These are phyloP conservation scores for Cicer chorassanicum DNA, from an alignment of 306 rosid species.

Conservation along the genomic window DNA sequence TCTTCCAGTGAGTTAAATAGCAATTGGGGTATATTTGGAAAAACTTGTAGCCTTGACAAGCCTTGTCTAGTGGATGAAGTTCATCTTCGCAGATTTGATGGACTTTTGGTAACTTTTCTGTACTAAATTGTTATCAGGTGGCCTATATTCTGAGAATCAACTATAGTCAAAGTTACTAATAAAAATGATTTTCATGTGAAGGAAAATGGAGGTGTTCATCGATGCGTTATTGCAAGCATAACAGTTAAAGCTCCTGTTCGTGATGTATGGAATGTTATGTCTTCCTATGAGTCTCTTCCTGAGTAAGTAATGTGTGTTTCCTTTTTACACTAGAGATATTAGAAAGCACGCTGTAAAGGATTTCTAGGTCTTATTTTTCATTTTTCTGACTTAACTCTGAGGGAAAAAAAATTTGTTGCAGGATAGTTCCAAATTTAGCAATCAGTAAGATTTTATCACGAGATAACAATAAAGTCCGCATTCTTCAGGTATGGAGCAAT, in stretches of 20 bases:
- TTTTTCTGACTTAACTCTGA: slow-evolving; percentile 33
- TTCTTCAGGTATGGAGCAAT: slow-evolving; percentile 75
- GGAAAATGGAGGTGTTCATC: slow-evolving; percentile 99
- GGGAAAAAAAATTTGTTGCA: slow-evolving; percentile 53
- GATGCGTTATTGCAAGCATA: slow-evolving; percentile 92
- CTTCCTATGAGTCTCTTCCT: slow-evolving; percentile 90
- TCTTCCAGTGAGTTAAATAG: slow-evolving; percentile 58
- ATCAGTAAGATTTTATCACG: slow-evolving; percentile 87
- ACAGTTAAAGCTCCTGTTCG: slow-evolving; percentile 94
- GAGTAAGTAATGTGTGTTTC: slow-evolving; percentile 65
- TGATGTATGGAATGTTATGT: slow-evolving; percentile 87
- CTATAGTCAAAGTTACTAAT: slow-evolving; percentile 35
- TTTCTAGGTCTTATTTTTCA: slow-evolving; percentile 27
- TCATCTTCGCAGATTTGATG: slow-evolving; percentile 97
- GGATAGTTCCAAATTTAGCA: slow-evolving; percentile 95
- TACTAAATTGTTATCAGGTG: slow-evolving; percentile 42
- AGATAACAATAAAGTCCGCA: slow-evolving; percentile 94
- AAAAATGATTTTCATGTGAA: slow-evolving; percentile 57
- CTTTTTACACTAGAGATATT: slow-evolving; percentile 28
- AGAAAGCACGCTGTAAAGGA: slow-evolving; percentile 1
- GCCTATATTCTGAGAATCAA: slow-evolving; percentile 26
- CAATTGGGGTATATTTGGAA: slow-evolving; percentile 79
- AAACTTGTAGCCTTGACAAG: slow-evolving; percentile 79
- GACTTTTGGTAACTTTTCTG: slow-evolving; percentile 73
- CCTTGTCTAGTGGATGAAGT: slow-evolving; percentile 94